Conservation (phyloP, 495 filamentous ascomycete genomes). For the Paragyromitra xinjiangensis region DNA sequence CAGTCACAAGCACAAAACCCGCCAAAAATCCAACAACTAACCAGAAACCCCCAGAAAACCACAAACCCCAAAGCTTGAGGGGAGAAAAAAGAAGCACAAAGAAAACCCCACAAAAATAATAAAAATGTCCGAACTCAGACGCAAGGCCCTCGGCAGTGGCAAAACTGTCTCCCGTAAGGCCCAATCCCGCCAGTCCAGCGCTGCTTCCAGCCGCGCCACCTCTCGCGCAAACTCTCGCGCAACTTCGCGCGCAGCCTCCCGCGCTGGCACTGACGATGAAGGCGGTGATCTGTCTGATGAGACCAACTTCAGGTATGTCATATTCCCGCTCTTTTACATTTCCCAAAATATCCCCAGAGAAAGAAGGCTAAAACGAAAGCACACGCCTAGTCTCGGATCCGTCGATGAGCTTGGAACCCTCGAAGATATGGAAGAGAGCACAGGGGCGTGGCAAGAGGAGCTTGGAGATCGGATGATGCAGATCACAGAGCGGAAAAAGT, state of each 20-base stretch:
- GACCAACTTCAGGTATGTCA: conserved; percentile 72
- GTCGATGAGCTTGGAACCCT: conserved; percentile 67
- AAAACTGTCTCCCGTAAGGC: conserved; percentile 96
- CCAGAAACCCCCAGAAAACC: neutral
- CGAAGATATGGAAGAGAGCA: conserved; percentile 64
- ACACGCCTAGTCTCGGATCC: conserved; percentile 61
- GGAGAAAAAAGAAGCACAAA: neutral
- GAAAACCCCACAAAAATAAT: neutral
- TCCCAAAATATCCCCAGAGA: conserved; percentile 55
- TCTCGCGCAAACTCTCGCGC: conserved; percentile 67
- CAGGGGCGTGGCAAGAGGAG: conserved; percentile 71
- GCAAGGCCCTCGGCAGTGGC: conserved; percentile 77
- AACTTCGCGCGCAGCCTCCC: conserved; percentile 65
- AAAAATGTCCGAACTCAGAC: conserved; percentile 78
- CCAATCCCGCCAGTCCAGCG: conserved; percentile 73
- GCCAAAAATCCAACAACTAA: neutral
- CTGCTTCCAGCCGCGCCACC: conserved; percentile 69
- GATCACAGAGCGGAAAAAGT: conserved; percentile 85
- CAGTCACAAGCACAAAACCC: neutral
- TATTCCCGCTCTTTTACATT: conserved; percentile 17
- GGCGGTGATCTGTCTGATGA: conserved; percentile 73
- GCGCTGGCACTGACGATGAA: conserved; percentile 80
- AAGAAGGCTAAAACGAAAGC: conserved; percentile 31
- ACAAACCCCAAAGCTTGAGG: too few relatives aligned
- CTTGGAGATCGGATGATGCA: conserved; percentile 78